A percentile compares a stretch with the other conserved stretches of the same genome.
Conservation (phyloP, 495 filamentous ascomycete species). For the Daldinia childiae region DNA sequence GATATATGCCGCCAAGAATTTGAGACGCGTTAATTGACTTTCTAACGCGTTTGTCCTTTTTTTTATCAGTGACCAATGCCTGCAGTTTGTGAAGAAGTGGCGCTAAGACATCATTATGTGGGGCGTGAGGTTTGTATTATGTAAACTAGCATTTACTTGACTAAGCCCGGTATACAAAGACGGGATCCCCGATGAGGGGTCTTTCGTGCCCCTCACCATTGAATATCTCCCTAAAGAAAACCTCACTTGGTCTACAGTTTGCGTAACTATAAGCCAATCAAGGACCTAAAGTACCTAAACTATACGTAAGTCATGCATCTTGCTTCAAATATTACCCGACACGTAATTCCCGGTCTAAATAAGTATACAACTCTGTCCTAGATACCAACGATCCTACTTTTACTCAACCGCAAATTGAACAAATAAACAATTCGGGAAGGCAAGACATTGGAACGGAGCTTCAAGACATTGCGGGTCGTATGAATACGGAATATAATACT, state of each 20-base stretch:
- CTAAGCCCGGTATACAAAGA: slow-evolving; percentile 22
- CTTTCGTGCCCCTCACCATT: slow-evolving; percentile 10
- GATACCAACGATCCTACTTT: slow-evolving; percentile 13
- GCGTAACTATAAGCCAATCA: slow-evolving; percentile 25
- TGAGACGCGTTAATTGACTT: slow-evolving; percentile 44
- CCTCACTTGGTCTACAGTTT: slow-evolving; percentile 6
- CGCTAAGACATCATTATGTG: not conserved
- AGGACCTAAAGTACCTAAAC: too few species aligned
- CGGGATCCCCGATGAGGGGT: slow-evolving; percentile 36
- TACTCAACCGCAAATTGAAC: slow-evolving; percentile 20
- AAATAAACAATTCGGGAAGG: slow-evolving; percentile 19
- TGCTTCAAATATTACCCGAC: not conserved
- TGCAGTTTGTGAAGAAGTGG: slow-evolving; percentile 11
- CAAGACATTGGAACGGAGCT: slow-evolving; percentile 15
- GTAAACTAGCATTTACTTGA: not conserved
- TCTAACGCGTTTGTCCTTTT: slow-evolving; percentile 37
- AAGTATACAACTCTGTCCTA: not conserved
- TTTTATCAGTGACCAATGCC: slow-evolving; percentile 16
- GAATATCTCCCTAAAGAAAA: slow-evolving; percentile 16
- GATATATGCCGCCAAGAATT: slow-evolving; percentile 18
- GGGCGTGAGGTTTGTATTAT: not conserved
- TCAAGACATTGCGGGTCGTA: slow-evolving; percentile 17
- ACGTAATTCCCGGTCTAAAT: not conserved
- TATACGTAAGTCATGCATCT: not conserved
- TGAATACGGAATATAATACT: slow-evolving; percentile 19